Evolutionary conservation across 2,329 filamentous ascomycete species (phyloP), one percentile per base, ranked within the genome.

Genomic region (Claviceps pazoutovae): DNA sequence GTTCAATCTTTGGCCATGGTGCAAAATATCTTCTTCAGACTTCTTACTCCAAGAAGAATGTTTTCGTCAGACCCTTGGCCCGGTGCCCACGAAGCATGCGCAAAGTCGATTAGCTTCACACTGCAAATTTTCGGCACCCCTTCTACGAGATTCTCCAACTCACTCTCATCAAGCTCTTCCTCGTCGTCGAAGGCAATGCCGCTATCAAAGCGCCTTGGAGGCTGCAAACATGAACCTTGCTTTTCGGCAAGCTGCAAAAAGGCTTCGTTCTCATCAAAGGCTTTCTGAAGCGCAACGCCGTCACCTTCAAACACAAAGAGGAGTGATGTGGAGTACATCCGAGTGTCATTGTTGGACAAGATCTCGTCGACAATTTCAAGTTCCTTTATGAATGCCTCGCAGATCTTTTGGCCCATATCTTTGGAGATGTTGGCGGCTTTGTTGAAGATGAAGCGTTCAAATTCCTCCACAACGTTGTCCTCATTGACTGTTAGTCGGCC

Each of bases 71-170:
- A 84, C 0, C 91, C 91, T 60, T 84, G 70, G 1, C 88, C 88
- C 0, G 87, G 85, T 1, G 81, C 84, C 83, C 85, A 97, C 48
- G 74, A 71, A 11, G 93, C 93, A 67, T 98, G 93, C 1, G 93
- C 93, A 74, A 98, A 98, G 66, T 98, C 93, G 59, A 98, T 98
- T 56, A 98, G 75, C 63, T 91, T 93, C 48, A 96, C 74, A 13
- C 81, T 78, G 61, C 84, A 88, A 44, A 95, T 79, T 59, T 83
- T 83, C 0, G 84, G 84, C 11, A 71, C 55, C 16, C 46, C 74
- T 2, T 72, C 72, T 1, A 71, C 66, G 1, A 66, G 63, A 0
- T 69, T 67, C 41, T 66, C 65, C 13, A 79, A 74, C 2, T 82
- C 78, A 4, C 74, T 74, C 2, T 75, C 64, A 23, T 43, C 23